Evolutionary conservation across 306 rosid genomes (phyloP), one percentile per base, ranked within the genome.

Genomic region (Corylus americana): DNA sequence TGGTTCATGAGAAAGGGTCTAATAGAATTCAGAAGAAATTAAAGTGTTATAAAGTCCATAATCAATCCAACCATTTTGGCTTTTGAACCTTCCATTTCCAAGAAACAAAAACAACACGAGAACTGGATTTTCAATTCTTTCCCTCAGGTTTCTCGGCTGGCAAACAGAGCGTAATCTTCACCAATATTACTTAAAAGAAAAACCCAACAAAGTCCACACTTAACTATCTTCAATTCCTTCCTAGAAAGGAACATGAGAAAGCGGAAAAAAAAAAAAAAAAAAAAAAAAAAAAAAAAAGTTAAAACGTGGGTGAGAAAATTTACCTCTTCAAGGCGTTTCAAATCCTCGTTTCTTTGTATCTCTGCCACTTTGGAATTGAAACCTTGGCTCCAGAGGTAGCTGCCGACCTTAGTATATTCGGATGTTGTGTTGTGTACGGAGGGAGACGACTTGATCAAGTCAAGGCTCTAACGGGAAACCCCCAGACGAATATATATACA

Each of bases 401-500:
- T 62, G 73, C 55, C 54, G 25, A n/a, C 48, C 49, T 27, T 2
- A 27, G 68, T 8, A 39, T 18, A 42, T 6, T 39, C 8, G 2
- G 29, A 44, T 5, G 29, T 63, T 7, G 71, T 67, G 25, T 22
- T 20, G 8, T 48, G 73, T 17, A 16, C 42, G 51, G 37, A n/a
- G 37, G 42, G 76, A 73, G 81, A 83, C 39, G 86, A 78, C 86
- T 70, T 63, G 31, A 68, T 22, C 49, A 74, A 75, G 86, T 83
- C 80, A 81, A 80, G 42, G 77, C 27, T 68, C 76, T 11, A 57
- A 58, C 25, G 83, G 64, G 76, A 83, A 74, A 74, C 25, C 64
- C 63, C 7, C 0, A n/a, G 37, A 59, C 13, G 4, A 25, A 1
- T 10, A 59, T 1, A 18, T 1, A 31, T 31, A 31, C 35, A 31